A percentile compares a stretch with the other conserved stretches of the same genome.
These are phyloP conservation scores for Tricholoma sp. DNA, from an alignment of 768 basidiomycete species.

Conservation along the genomic window DNA sequence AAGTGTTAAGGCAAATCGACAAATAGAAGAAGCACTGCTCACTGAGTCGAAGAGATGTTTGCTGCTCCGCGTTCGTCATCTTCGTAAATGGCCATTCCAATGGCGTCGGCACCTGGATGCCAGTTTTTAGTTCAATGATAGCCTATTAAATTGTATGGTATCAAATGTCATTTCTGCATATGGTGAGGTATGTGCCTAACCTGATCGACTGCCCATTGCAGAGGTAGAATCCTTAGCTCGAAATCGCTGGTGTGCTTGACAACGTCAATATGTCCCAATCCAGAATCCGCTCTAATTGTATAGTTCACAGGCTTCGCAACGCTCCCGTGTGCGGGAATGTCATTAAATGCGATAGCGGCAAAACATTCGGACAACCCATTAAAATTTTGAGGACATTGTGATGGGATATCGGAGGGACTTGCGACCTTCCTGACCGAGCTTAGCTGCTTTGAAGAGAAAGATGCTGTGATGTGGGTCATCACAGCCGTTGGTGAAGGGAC, in stretches of 20 bases:
- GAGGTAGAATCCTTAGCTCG: slow-evolving; percentile 59
- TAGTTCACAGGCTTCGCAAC: slow-evolving; percentile 49
- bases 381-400: slow-evolving; percentile 69
- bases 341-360: slow-evolving; percentile 58
- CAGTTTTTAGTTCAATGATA: slow-evolving; percentile 65
- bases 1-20: slow-evolving; percentile 4
- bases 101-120: slow-evolving; percentile 49
- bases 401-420: slow-evolving; percentile 44
- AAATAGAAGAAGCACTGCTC: slow-evolving; percentile 15
- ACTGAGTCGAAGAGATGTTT: slow-evolving; percentile 52
- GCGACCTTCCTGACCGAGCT: slow-evolving; percentile 44
- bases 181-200: slow-evolving; percentile 28
- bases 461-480: slow-evolving; percentile 52
- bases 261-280: slow-evolving; percentile 62
- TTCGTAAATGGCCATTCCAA: slow-evolving; percentile 70
- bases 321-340: slow-evolving; percentile 39
- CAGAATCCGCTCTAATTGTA: slow-evolving; percentile 64
- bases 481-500: slow-evolving; percentile 52
- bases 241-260: slow-evolving; percentile 61
- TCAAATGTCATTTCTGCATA: neutral
- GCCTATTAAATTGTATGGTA: slow-evolving; percentile 36
- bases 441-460: slow-evolving; percentile 45
- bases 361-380: slow-evolving; percentile 65
- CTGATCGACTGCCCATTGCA: slow-evolving; percentile 75
- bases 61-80: slow-evolving; percentile 62